These are phyloP conservation scores for Alnus rubra DNA, from an alignment of 306 rosid genomes.

Conservation along the genomic window DNA sequence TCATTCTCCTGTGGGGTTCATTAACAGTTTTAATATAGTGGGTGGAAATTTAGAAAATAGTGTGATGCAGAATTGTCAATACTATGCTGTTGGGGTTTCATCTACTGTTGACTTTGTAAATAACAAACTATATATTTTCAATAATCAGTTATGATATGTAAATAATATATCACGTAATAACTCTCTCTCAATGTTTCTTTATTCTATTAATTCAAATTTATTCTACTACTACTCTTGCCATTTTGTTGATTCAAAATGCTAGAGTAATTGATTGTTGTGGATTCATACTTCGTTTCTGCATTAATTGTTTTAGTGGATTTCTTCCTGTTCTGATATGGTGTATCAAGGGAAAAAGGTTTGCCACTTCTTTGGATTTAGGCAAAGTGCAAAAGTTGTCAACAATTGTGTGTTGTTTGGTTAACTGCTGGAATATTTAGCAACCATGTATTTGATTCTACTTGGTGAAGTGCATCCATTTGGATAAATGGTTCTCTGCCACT, in stretches of 20 bases:
- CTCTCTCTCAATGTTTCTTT: constrained; percentile 3
- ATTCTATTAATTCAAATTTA: constrained; percentile 32
- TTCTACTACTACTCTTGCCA: constrained; percentile 16
- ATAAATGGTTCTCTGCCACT: neutral
- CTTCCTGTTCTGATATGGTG: too few relatives aligned
- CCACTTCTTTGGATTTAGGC: too few relatives aligned
- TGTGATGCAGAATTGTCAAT: constrained; percentile 52
- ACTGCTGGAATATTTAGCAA: too few relatives aligned
- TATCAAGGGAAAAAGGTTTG: too few relatives aligned
- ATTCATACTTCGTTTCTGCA: too few relatives aligned
- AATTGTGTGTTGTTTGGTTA: too few relatives aligned
- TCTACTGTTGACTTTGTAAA: constrained; percentile 59
- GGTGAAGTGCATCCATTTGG: too few relatives aligned
- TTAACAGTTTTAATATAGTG: constrained; percentile 55
- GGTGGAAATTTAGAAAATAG: constrained; percentile 58
- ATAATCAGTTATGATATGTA: constrained; percentile 60
- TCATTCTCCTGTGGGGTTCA: constrained; percentile 56
- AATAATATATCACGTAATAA: constrained; percentile 41
- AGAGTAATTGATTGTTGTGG: too few relatives aligned
- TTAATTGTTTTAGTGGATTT: too few relatives aligned
- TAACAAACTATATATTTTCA: constrained; percentile 44
- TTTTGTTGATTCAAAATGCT: neutral
- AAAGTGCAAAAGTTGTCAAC: too few relatives aligned
- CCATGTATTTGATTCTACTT: too few relatives aligned
- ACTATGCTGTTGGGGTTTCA: constrained; percentile 34